Conservation (phyloP, 495 filamentous ascomycete genomes). For the Collariella sp. region DNA sequence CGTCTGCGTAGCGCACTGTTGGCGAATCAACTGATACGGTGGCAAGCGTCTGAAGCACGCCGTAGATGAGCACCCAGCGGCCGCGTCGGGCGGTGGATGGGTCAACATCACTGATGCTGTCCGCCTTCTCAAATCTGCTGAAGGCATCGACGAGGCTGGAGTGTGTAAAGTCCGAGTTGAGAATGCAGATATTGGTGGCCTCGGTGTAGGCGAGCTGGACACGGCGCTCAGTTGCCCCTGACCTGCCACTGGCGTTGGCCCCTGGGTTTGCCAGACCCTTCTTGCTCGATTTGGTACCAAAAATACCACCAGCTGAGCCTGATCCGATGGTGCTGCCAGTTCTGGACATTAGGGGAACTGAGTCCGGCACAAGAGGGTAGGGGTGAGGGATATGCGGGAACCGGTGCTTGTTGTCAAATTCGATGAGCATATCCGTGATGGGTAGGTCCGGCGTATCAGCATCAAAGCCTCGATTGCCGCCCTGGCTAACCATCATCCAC, state of each 20-base stretch:
- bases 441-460: conserved; percentile 53
- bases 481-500: conserved; percentile 52
- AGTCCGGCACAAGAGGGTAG: conserved; percentile 55
- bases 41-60: conserved; percentile 59
- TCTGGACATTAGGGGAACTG: conserved; percentile 29
- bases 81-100: conserved; percentile 53
- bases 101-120: conserved; percentile 40
- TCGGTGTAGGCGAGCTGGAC: conserved; percentile 57
- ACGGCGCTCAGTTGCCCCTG: conserved; percentile 33
- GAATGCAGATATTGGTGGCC: conserved; percentile 57
- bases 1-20: conserved; percentile 48
- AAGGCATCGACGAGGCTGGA: conserved; percentile 55
- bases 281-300: conserved; percentile 24
- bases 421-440: conserved; percentile 58
- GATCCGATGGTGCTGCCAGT: conserved; percentile 8
- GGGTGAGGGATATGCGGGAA: conserved; percentile 62
- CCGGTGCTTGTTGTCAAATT: conserved; percentile 54
- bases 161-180: conserved; percentile 46
- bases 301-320: conserved; percentile 6
- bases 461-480: conserved; percentile 43
- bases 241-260: conserved; percentile 16
- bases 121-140: conserved; percentile 53
- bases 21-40: conserved; percentile 59
- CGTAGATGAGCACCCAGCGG: conserved; percentile 68
- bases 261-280: conserved; percentile 20